Evolutionary conservation across 495 filamentous ascomycete species (phyloP), one percentile per base, ranked within the genome.

Genomic region (Aspergillus ellipticus): DNA sequence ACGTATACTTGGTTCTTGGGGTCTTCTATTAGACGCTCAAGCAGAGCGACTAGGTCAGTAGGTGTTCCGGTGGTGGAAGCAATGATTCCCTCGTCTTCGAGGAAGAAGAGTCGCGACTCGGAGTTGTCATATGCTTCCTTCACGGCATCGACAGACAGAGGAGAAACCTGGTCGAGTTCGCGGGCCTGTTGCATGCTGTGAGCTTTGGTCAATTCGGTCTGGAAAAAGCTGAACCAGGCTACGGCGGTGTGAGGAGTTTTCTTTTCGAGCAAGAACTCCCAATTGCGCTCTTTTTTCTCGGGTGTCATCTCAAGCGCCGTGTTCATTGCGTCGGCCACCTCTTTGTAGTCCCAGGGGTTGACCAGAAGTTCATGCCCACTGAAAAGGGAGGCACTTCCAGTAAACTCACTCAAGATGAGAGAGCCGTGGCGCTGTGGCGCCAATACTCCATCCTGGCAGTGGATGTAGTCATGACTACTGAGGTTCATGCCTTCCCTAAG

Each of bases 401-500:
- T 95, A 67, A 97, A 97, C 69, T 97, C 92, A 57, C 88, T 92
- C 13, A 97, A 76, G 60, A 97, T 96, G 49, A 97, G 77, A 3
- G 91, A 90, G 9, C 90, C 89, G 66, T 92, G 85, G 65, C 87
- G 90, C 70, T 89, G 89, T 47, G 84, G 76, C n/a, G 74, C 77
- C 52, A 79, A 75, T 59, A 81, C 83, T 16, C 90, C 90, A 70
- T 96, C 92, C 68, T 97, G 92, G 60, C 92, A 96, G 59, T 88
- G 90, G 28, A 96, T 81, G 65, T 89, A 97, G 69, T 97, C 92
- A 63, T 96, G 92, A 47, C 85, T 88, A 6, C 92, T 95, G 31
- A 97, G 73, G 64, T 96, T 96, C 92, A 96, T 97, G 45, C 92
- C 92, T 65, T 96, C 92, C 45, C 92, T 89, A 49, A 96, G 82